Base-by-base conservation (phyloP, 352 stramenopile species). In the Thalassiosira ordinaria region DNA sequence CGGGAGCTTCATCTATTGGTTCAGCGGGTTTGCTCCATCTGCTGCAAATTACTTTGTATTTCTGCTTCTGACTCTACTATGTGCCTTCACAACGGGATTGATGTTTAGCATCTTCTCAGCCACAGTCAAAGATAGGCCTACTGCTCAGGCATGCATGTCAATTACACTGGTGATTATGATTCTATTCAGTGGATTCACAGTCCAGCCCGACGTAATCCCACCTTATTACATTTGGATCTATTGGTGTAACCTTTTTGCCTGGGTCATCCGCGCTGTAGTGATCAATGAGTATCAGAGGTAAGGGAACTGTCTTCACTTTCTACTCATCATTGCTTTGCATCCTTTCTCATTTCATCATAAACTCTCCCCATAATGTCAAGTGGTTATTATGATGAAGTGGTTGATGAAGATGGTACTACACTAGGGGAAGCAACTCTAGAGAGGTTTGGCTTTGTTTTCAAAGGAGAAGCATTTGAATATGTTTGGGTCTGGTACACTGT, bases 1-100 rank as follows among this genome's bases (percentile, higher is more conserved):
- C 60, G 87, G 84, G 18, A 82, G 49, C 47, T 73, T 91, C n/a
- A 69, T 92, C 0, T 94, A 91, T 64, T 94, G 80, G 81, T 85
- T 87, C 55, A 69, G 70, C 31, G 89, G 87, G 14, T 85, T 93
- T 61, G 73, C 78, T 14, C 60, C 76, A 33, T 69, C 73, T 27
- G 68, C 82, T 67, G 63, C n/a, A 20, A 86, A 85, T 35, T 92
- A 79, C 66, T 86, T 92, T 55, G 78, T 91, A 5, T 92, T 88
- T 73, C 44, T 90, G 22, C 39, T 91, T 0, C 53, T 92, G 3
- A 57, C 80, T 6, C 67, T 89, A 22, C 14, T 80, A 22, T 74
- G 51, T 20, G 84, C 81, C 13, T 81, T 84, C 35, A 74, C 72
- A 35, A 56, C 46, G 22, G 78, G 77, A 18, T 60, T 91, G 1